phyloP scores from a whole-genome alignment of 2,329 filamentous ascomycete genomes.

The Blastomyces gilchristii region DNA sequence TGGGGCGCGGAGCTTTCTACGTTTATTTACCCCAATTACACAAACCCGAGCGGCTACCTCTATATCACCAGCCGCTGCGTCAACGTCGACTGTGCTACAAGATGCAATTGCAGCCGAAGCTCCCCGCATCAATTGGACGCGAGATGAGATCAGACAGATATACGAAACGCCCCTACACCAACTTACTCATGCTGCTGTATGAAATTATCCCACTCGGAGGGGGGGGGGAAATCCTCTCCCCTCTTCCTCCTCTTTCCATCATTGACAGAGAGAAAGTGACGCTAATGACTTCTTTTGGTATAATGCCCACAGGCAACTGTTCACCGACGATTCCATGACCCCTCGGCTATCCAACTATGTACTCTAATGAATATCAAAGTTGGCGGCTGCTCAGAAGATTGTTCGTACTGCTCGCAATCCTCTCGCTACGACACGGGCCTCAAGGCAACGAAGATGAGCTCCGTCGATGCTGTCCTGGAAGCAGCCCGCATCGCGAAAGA shows the following conservation, averaged over 20 bases:
- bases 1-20: background rate
- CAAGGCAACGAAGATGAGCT: conserved; percentile 66
- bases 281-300: background rate
- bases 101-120: conserved; percentile 28
- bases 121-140: conserved; percentile 67
- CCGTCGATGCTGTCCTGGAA: conserved; percentile 68
- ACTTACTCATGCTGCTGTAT: conserved; percentile 61
- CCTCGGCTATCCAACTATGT: conserved; percentile 77
- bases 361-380: conserved; percentile 97
- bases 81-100: conserved; percentile 26
- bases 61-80: conserved; percentile 15
- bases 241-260: too few species aligned
- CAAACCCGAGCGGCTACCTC: conserved; percentile 23
- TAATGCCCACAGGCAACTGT: conserved; percentile 51
- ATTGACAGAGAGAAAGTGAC: background rate
- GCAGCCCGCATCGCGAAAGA: conserved; percentile 67
- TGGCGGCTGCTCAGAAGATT: conserved; percentile 84
- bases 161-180: conserved; percentile 76
- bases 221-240: background rate
- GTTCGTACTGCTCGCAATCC: conserved; percentile 85
- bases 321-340: conserved; percentile 77
- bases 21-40: background rate
- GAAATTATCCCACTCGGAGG: background rate
- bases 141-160: conserved; percentile 68
- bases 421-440: conserved; percentile 70